Evolutionary conservation across 805 yeast species (phyloP), one percentile per base, ranked within the genome.

Genomic region (Saccharomycopsis synnaedendra): DNA sequence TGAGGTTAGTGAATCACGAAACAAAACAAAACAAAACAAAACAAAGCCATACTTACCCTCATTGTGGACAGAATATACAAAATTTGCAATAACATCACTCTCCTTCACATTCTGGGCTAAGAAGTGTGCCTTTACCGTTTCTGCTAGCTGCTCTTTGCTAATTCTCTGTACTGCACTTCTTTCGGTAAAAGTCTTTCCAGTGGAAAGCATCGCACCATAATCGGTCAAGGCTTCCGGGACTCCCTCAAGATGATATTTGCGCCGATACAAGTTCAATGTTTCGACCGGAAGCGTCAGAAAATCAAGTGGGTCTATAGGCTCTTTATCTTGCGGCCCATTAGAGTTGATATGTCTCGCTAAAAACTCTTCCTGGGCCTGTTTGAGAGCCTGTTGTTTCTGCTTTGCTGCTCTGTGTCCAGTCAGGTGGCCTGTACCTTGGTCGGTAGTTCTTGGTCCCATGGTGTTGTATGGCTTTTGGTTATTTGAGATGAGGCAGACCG

Each of bases 61-160:
- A 58, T 86, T 82, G 58, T 78, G 79, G 46, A 86, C 88, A 57
- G 85, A 81, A 66, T 90, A 93, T 47, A 93, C 70, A 60, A 90
- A 93, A 57, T 85, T 88, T 36, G 96, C 86, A 38, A 90, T 79
- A 33, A 84, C 78, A 57, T 90, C 97, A 49, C 82, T 78, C 59
- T 90, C 98, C 56, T 85, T 79, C 3, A 79, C 78, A 8, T 75
- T 71, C 42, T 69, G 71, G 5, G 64, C 56, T 54, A 71, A 57
- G 56, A 89, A 86, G 62, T 90, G 97, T 47, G 72, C 74, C 63
- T 78, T 81, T 30, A 80, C 78, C 30, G 71, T 72, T 2, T 61
- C 62, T 0, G 86, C 82, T 33, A 82, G 69, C 52, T 79, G 85
- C 3, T 66, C 66, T 60, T 80, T 83, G 42, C 78, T 58, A 5